Conservation (phyloP, 2,329 filamentous ascomycete genomes). For the Colletotrichum sp. region DNA sequence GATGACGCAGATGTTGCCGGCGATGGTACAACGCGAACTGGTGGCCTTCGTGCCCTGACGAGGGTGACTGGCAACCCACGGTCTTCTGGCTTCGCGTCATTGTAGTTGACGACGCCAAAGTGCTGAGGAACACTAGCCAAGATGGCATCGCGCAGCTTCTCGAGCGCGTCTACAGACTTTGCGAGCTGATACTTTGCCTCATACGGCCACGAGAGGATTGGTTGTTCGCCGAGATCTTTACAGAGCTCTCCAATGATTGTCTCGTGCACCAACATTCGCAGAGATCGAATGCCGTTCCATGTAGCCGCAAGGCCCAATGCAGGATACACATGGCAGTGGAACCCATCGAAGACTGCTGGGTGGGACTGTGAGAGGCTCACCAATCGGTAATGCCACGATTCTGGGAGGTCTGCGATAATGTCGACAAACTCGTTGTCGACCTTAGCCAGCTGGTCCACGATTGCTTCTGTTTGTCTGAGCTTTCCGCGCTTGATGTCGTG, state of each 20-base stretch:
- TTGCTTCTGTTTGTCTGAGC: constrained; percentile 38
- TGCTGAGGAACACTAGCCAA: constrained; percentile 54
- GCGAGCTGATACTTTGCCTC: constrained; percentile 38
- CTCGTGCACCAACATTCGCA: constrained; percentile 52
- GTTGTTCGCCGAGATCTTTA: constrained; percentile 26
- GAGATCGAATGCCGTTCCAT: constrained; percentile 53
- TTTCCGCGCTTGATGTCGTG: constrained; percentile 47
- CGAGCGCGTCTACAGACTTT: constrained; percentile 40
- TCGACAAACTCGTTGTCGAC: constrained; percentile 49
- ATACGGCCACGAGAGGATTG: constrained; percentile 28
- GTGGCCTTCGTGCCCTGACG: constrained; percentile 31
- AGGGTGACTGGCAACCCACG: constrained; percentile 26
- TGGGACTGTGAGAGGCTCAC: constrained; percentile 43
- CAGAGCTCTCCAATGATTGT: constrained; percentile 50
- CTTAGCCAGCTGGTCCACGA: constrained; percentile 39
- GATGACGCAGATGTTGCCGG: constrained; percentile 29
- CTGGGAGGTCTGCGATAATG: constrained; percentile 41
- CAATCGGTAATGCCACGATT: constrained; percentile 45
- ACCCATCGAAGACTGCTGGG: constrained; percentile 42
- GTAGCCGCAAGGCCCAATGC: constrained; percentile 48
- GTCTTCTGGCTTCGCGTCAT: constrained; percentile 34
- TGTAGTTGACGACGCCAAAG: constrained; percentile 50
- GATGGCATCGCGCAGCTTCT: constrained; percentile 45
- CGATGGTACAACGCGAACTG: constrained; percentile 33
- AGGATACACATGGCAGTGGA: constrained; percentile 49